Base-by-base conservation (phyloP, 345 rosid species). In the Murraya paniculata region DNA sequence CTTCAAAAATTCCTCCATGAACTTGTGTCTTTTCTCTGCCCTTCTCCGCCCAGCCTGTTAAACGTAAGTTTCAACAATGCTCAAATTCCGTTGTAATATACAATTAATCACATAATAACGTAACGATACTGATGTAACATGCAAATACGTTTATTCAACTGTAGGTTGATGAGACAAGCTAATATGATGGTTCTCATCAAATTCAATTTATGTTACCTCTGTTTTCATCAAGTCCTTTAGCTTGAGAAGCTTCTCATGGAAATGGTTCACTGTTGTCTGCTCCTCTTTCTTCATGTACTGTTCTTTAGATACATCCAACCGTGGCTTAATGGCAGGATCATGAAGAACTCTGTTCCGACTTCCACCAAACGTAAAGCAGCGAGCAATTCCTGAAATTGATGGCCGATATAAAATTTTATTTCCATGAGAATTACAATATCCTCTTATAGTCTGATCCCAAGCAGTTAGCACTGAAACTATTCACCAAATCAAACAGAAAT, bases 351-450 rank as follows among this genome's bases (percentile, higher is more conserved):
- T 81, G 80, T 88, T 86, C 83, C 91, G 88, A 83, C 91, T 93
- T 78, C 98, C 98, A 75, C 98, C 97, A 68, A 90, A 93, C 11
- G 97, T 91, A 79, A 93, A 91, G 90, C 98, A 95, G 56, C 94
- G 94, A 71, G 97, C 98, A 75, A 95, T 91, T 81, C 98, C 97
- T 93, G 83, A 45, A 62, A 78, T 48, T 9, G 5, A 65, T 25
- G 58, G 21, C 36, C 21, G 14, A 24, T 1, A 31, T 48, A 58
- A 57, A 41, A 6, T 28, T 48, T 22, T 22, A 24, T 41, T 48
- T 59, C 31, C n/a, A 9, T 48, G 45, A 0, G 25, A 31, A 30
- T 22, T 25, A 48, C 36, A 62, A 11, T 21, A 6, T 19, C 28
- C 6, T 31, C 58, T 4, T 1, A 11, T 19, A 3, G 3, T 31